Conservation (phyloP, 2,329 filamentous ascomycete species). For the Aspergillus sp. region DNA sequence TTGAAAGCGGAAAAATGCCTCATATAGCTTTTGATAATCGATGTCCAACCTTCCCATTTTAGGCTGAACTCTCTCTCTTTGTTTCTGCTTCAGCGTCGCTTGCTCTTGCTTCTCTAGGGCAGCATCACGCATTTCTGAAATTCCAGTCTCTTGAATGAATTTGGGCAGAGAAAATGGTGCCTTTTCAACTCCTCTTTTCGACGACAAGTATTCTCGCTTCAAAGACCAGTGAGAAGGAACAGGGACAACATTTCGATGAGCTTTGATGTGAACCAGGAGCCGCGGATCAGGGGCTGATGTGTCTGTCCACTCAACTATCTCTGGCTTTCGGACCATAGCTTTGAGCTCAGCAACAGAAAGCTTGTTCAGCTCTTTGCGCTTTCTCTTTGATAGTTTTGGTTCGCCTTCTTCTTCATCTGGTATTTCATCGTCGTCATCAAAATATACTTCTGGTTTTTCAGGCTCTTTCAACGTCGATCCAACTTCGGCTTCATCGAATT, state of each 20-base stretch:
- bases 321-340: constrained; percentile 81
- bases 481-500: constrained; percentile 64
- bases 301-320: constrained; percentile 97
- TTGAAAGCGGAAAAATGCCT: constrained; percentile 97
- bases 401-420: constrained; percentile 66
- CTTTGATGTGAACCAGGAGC: constrained; percentile 89
- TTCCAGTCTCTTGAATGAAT: constrained; percentile 96
- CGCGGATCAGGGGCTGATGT: constrained; percentile 84
- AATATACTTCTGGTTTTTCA: constrained; percentile 82
- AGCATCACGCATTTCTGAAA: constrained; percentile 95
- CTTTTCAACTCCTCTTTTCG: constrained; percentile 95
- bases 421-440: constrained; percentile 78
- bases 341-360: constrained; percentile 94
- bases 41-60: constrained; percentile 98
- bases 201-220: constrained; percentile 95
- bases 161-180: constrained; percentile 86
- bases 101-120: constrained; percentile 94
- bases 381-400: constrained; percentile 85
- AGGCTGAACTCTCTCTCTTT: constrained; percentile 85
- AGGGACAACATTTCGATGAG: constrained; percentile 89
- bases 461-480: constrained; percentile 60
- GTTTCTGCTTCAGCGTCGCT: constrained; percentile 88
- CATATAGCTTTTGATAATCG: constrained; percentile 96
- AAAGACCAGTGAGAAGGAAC: constrained; percentile 92
- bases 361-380: constrained; percentile 85